These are phyloP conservation scores for Fusarium coicis DNA, from an alignment of 2,329 filamentous ascomycete genomes.

Conservation along the genomic window DNA sequence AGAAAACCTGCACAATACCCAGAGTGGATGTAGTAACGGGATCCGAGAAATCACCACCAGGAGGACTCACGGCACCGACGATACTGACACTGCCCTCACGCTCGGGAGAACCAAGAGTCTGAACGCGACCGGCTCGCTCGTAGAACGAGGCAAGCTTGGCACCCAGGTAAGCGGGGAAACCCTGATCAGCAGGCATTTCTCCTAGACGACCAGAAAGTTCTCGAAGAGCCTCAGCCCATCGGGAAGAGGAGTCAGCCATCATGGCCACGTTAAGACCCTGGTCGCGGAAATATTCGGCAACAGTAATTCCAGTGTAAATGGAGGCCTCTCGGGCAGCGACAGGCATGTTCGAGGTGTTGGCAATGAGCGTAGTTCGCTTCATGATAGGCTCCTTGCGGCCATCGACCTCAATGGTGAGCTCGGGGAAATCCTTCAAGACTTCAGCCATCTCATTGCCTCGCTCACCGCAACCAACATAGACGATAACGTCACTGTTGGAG, in stretches of 20 bases:
- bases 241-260: constrained; percentile 99
- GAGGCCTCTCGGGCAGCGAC: constrained; percentile 98
- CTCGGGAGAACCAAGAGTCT: constrained; percentile 87
- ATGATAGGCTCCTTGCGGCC: constrained; percentile 98
- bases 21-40: constrained; percentile 94
- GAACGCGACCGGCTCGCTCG: constrained; percentile 92
- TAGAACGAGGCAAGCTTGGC: constrained; percentile 99
- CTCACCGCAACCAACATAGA: constrained; percentile 93
- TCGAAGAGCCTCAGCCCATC: constrained; percentile 98
- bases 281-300: constrained; percentile 97
- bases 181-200: constrained; percentile 99
- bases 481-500: constrained; percentile 98
- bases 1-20: constrained; percentile 98
- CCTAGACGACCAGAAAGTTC: constrained; percentile 98
- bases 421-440: constrained; percentile 99
- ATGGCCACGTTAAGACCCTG: constrained; percentile 98
- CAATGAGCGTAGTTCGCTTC: constrained; percentile 98
- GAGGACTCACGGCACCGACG: constrained; percentile 95
- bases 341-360: constrained; percentile 99
- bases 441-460: constrained; percentile 99
- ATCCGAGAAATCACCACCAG: constrained; percentile 98
- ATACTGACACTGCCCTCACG: constrained; percentile 95
- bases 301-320: constrained; percentile 96
- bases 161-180: constrained; percentile 97
- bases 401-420: constrained; percentile 93